These are phyloP conservation scores for Chloromonas sp. DNA, from an alignment of 163 green algal genomes.

Conservation along the genomic window DNA sequence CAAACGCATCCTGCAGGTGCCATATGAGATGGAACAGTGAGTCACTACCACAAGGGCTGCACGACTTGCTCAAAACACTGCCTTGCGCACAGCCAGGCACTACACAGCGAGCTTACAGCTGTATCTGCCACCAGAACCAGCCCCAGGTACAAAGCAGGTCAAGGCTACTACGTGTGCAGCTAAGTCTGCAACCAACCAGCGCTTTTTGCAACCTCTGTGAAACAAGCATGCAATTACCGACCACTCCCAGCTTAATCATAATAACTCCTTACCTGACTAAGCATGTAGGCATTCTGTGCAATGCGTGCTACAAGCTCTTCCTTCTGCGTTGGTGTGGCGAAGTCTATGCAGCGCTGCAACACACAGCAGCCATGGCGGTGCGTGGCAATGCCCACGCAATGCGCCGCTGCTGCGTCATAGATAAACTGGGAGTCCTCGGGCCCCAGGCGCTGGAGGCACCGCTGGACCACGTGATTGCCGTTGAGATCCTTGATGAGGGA, in stretches of 20 bases:
- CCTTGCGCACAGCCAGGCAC: background rate
- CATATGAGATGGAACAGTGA: too few relatives aligned
- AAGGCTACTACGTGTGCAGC: too few relatives aligned
- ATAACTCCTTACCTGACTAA: slow-evolving; percentile 61
- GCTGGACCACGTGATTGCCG: slow-evolving; percentile 52
- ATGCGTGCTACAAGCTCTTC: slow-evolving; percentile 76
- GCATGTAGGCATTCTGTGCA: slow-evolving; percentile 72
- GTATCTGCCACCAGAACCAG: too few relatives aligned
- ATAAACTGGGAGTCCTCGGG: slow-evolving; percentile 91
- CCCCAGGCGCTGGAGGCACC: slow-evolving; percentile 89
- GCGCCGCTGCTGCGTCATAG: slow-evolving; percentile 80
- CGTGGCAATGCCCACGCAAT: slow-evolving; percentile 91
- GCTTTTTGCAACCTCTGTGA: too few relatives aligned
- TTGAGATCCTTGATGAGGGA: slow-evolving; percentile 80
- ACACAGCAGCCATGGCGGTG: slow-evolving; percentile 99
- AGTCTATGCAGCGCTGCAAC: slow-evolving; percentile 98
- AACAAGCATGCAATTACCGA: too few relatives aligned
- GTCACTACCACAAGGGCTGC: too few relatives aligned
- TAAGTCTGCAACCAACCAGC: too few relatives aligned
- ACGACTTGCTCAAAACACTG: too few relatives aligned
- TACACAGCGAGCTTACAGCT: background rate
- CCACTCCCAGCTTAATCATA: too few relatives aligned
- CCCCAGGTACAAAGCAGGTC: too few relatives aligned
- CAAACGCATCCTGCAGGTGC: slow-evolving; percentile 78
- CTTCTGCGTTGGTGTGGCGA: slow-evolving; percentile 77